These are phyloP conservation scores for Penicillium sp. DNA, from an alignment of 2,329 filamentous ascomycete species.

Conservation along the genomic window DNA sequence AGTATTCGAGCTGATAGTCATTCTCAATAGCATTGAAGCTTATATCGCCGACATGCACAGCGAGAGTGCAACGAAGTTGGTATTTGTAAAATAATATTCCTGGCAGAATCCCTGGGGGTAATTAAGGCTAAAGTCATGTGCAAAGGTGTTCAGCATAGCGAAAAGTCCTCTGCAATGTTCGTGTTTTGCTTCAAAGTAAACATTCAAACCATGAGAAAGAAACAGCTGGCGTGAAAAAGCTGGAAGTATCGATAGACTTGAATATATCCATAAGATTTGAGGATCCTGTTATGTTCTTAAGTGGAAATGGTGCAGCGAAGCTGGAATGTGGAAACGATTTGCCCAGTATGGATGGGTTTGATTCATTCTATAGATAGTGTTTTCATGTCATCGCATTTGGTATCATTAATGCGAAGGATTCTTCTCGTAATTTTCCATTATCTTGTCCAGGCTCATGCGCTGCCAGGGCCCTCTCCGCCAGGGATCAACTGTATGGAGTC, in stretches of 20 bases:
- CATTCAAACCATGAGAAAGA: no score
- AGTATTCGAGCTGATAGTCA: neutral
- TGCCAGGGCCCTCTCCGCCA: slow-evolving; percentile 70
- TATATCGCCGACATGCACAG: neutral
- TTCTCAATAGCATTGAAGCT: no score
- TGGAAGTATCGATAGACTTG: neutral
- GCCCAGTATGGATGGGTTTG: slow-evolving; percentile 3
- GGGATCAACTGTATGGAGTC: slow-evolving; percentile 66
- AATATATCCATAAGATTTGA: no score
- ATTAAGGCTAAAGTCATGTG: neutral
- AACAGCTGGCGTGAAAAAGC: neutral
- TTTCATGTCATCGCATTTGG: slow-evolving; percentile 29
- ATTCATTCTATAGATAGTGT: slow-evolving; percentile 24
- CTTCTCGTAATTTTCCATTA: slow-evolving; percentile 20
- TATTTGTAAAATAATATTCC: neutral
- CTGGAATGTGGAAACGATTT: neutral
- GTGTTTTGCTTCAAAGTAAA: no score
- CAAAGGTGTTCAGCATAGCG: neutral
- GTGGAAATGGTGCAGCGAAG: neutral
- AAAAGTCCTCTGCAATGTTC: neutral
- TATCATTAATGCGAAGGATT: slow-evolving; percentile 31
- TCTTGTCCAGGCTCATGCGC: slow-evolving; percentile 27
- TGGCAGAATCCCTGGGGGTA: neutral
- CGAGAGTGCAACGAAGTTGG: neutral
- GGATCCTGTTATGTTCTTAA: neutral